Percentiles rank a stretch among this genome's conserved stretches.
Conservation (phyloP, 768 basidiomycete species). For the Sarcodon aspratus region DNA sequence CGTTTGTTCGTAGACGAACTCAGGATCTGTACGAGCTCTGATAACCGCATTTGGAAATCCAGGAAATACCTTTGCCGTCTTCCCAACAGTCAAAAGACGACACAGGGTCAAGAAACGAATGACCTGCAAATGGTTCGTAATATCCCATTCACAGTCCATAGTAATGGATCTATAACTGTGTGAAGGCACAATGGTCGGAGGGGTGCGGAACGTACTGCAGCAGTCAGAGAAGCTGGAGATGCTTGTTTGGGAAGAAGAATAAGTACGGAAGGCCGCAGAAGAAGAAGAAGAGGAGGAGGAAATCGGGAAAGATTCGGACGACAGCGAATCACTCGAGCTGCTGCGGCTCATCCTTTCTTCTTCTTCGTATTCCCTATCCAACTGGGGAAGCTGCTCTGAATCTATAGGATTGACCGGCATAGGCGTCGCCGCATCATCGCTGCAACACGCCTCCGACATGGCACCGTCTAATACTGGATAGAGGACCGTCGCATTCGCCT, state of each 20-base stretch:
- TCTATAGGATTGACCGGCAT: neutral
- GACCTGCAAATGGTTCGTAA: neutral
- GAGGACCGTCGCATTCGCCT: too few relatives aligned
- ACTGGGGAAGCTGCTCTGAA: neutral
- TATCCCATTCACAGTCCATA: neutral
- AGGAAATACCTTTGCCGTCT: neutral
- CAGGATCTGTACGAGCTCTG: neutral
- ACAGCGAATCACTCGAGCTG: neutral
- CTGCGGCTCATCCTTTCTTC: too few relatives aligned
- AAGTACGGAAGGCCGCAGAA: neutral
- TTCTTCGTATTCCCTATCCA: neutral
- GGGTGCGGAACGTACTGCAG: too few relatives aligned
- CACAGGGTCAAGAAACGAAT: neutral
- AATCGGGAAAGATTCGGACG: neutral
- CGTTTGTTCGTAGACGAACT: neutral
- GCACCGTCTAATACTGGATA: too few relatives aligned
- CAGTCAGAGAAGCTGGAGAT: too few relatives aligned
- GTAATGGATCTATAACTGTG: neutral
- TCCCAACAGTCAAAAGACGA: neutral
- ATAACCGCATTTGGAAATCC: neutral
- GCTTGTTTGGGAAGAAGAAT: neutral
- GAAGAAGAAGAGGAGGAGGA: neutral
- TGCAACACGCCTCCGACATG: neutral
- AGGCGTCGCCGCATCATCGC: neutral
- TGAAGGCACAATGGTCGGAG: neutral